Conservation (phyloP, 805 yeast genomes). For the Priceomyces medius region DNA sequence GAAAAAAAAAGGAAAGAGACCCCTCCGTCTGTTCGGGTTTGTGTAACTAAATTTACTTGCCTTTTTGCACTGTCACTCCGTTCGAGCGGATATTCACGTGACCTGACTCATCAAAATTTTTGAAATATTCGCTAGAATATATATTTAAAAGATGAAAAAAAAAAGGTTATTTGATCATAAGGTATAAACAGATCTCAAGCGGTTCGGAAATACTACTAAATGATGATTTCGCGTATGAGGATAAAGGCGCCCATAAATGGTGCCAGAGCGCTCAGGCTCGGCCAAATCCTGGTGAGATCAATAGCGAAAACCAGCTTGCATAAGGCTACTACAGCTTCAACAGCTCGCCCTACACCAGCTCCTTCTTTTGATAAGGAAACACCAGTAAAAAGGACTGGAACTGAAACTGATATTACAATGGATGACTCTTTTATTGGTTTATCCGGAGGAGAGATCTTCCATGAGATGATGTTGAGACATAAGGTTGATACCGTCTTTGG, state of each 20-base stretch:
- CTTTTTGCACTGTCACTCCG: conserved; percentile 9
- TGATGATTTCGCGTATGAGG: conserved; percentile 21
- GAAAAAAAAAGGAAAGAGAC: too few species aligned
- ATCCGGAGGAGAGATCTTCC: conserved; percentile 98
- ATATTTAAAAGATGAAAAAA: neutral
- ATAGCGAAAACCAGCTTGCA: conserved; percentile 30
- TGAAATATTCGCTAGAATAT: conserved; percentile 2
- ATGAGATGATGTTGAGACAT: conserved; percentile 97
- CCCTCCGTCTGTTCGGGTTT: too few species aligned
- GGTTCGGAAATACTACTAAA: conserved; percentile 6
- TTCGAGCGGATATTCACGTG: conserved; percentile 8
- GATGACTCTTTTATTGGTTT: conserved; percentile 91
- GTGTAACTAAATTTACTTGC: too few species aligned
- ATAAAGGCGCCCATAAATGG: conserved; percentile 6
- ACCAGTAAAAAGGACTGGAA: conserved; percentile 2
- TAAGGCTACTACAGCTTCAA: conserved; percentile 29
- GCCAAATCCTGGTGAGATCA: conserved; percentile 21
- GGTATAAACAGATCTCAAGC: too few species aligned
- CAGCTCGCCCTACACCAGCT: conserved; percentile 33
- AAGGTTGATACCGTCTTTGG: conserved; percentile 95
- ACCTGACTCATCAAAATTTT: conserved; percentile 20
- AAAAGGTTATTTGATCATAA: neutral
- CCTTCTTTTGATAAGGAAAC: conserved; percentile 47
- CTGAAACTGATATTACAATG: conserved; percentile 34
- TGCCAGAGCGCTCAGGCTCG: conserved; percentile 12